Base-by-base conservation (phyloP, 257 asterid species). In the Solanum peruvianum region DNA sequence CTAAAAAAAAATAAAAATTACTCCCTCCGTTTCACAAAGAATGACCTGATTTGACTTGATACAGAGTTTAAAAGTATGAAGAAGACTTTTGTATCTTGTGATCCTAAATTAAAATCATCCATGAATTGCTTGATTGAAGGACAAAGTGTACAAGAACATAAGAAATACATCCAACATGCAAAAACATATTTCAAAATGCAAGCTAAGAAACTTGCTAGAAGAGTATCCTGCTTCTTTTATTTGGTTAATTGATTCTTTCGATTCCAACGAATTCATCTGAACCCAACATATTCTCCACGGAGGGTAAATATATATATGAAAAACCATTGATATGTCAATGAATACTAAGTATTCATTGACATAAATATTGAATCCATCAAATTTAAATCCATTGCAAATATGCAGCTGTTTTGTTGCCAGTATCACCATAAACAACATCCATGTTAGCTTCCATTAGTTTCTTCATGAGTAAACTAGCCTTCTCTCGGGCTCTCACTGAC, bases 401-500 rank as follows among this genome's bases (percentile, higher is more conserved):
- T 18, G 27, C 15, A 3, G 45, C 45, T 23, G 62, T 66, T 86
- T 14, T 67, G 11, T 81, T 52, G 69, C 85, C 45, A 49, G 9
- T 86, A 87, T 87, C 86, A 16, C 33, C 73, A 84, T 42, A 52
- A 27, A 72, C 71, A 45, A 58, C 44, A 82, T 86, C 84, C 41
- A 87, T 21, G 35, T 90, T 84, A 64, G 90, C 91, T 69, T 92
- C 92, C 92, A 91, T 88, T 90, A 94, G 84, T 86, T 93, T 95
- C 88, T 90, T 94, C 97, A 94, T 93, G 89, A 95, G 89, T 86
- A 92, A 89, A 33, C 87, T 60, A 45, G 97, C 93, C 88, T 87
- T 94, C 89, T 94, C 96, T 85, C 98, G 87, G 6, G 93, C 94
- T 88, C 89, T 91, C 33, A 89, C 94, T 2, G 98, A 94, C 14